Evolutionary conservation across 2,329 filamentous ascomycete genomes (phyloP), one percentile per base, ranked within the genome.

Genomic region (Pestalotiopsis sp.): DNA sequence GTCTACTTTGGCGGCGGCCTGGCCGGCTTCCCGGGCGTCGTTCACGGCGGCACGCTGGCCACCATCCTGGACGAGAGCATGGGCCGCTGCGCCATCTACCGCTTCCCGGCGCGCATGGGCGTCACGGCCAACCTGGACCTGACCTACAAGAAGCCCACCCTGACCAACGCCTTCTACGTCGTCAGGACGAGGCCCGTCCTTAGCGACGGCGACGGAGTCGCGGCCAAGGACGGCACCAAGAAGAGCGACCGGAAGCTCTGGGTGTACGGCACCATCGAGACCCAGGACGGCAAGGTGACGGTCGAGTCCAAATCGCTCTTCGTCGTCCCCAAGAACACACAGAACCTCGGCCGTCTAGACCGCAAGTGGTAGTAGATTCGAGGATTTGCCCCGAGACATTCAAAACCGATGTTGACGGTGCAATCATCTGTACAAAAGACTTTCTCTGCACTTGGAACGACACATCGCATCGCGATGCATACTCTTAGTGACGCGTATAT

Each of bases 11-110:
- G 92, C 6, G 77, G 82, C n/a, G 86, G 83, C 1, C 75, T 91
- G 22, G 82, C 85, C 61, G 92, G 92, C 3, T 94, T 91, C 90
- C 92, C 92, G 1, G 85, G 86, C 13, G 83, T 92, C 55, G 88
- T 89, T 64, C 92, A 95, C 79, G 92, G 92, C 66, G 92, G 92
- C 14, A 83, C 85, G 6, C 83, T 92, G 62, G 90, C 89, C 7
- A 93, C 89, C 0, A 77, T 92, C 3, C 79, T 94, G 48, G 88
- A 92, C 76, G 92, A 94, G 81, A 86, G 85, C 64, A 82, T 93
- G 69, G 88, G 89, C n/a, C 83, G 90, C 57, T 89, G 88, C 69
- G 88, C 87, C 11, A 80, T 88, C 66, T 75, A 78, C 59, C 75
- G 77, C 39, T 82, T 88, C 69, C 81, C 82, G 1, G 79, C 77